Evolutionary conservation across 2,329 filamentous ascomycete species (phyloP).

Genomic region (Colletotrichum gigasporum): DNA sequence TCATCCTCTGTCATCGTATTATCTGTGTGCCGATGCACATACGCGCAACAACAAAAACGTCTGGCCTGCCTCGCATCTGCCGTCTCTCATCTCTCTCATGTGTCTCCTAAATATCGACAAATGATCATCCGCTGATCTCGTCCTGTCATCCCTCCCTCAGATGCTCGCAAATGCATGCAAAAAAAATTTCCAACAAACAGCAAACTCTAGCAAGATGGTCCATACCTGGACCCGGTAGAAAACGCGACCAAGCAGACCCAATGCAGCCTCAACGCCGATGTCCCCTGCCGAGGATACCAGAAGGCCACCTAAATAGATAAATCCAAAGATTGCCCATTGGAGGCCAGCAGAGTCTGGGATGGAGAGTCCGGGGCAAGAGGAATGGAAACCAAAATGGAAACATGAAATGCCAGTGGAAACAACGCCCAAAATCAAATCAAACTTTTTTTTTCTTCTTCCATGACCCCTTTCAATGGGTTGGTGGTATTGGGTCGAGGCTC

Average conservation of each 20-base stretch:
- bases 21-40: neutral
- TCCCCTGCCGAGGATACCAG: neutral
- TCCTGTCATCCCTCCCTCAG: conserved; percentile 4
- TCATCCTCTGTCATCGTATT: conserved; percentile 18
- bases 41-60: neutral
- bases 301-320: neutral
- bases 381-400: neutral
- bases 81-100: conserved; percentile 17
- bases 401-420: conserved; percentile 13
- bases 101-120: conserved; percentile 16
- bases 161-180: conserved; percentile 27
- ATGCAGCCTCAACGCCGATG: conserved; percentile 30
- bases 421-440: conserved; percentile 25
- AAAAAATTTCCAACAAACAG: conserved; percentile 5
- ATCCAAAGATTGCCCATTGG: neutral
- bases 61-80: conserved; percentile 10
- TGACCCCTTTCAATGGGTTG: conserved; percentile 16
- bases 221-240: neutral
- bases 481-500: conserved; percentile 12
- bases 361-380: neutral
- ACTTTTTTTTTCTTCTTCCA: conserved; percentile 30
- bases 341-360: neutral
- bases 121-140: conserved; percentile 3
- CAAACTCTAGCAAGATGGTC: conserved; percentile 19
- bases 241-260: conserved; percentile 14